phyloP scores from a whole-genome alignment of 1,139 yeast species.

The Pichia sp. region DNA sequence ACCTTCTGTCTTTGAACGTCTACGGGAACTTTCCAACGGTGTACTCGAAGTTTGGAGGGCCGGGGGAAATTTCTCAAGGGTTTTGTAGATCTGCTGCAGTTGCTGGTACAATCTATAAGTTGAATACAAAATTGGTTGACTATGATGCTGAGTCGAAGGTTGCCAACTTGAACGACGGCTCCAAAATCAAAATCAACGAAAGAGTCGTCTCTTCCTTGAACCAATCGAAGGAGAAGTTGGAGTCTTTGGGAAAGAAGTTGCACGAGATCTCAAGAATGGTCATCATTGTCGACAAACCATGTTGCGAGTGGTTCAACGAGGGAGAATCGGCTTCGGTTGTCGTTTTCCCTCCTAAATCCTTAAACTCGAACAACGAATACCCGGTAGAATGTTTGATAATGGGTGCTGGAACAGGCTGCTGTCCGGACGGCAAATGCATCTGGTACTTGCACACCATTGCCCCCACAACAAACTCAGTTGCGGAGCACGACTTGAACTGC shows the following conservation, averaged over 20 bases:
- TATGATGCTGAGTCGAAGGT: constrained; percentile 62
- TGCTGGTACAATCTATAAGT: constrained; percentile 91
- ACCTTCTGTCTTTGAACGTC: constrained; percentile 80
- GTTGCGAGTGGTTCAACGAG: constrained; percentile 87
- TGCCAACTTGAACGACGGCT: constrained; percentile 76
- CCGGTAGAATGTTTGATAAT: constrained; percentile 85
- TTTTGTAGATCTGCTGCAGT: constrained; percentile 98
- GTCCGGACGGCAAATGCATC: constrained; percentile 82
- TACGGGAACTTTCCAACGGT: constrained; percentile 93
- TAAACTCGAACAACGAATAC: constrained; percentile 58
- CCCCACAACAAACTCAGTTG: constrained; percentile 50
- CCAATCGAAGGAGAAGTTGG: constrained; percentile 48
- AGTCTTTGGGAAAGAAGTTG: constrained; percentile 29
- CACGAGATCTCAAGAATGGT: constrained; percentile 67
- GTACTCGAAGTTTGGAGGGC: constrained; percentile 91
- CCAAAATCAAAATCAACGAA: constrained; percentile 68
- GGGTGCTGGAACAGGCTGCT: constrained; percentile 86
- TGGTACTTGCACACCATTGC: constrained; percentile 88
- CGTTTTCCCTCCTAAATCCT: constrained; percentile 87
- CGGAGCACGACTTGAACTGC: constrained; percentile 71
- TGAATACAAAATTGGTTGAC: constrained; percentile 59
- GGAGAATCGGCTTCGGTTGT: constrained; percentile 82
- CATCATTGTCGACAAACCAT: constrained; percentile 79
- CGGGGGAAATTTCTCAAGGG: constrained; percentile 95
- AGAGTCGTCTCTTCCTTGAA: constrained; percentile 70